Evolutionary conservation across 2,329 filamentous ascomycete genomes (phyloP), one percentile per base, ranked within the genome.

Genomic region (Waltergamsia citrina): DNA sequence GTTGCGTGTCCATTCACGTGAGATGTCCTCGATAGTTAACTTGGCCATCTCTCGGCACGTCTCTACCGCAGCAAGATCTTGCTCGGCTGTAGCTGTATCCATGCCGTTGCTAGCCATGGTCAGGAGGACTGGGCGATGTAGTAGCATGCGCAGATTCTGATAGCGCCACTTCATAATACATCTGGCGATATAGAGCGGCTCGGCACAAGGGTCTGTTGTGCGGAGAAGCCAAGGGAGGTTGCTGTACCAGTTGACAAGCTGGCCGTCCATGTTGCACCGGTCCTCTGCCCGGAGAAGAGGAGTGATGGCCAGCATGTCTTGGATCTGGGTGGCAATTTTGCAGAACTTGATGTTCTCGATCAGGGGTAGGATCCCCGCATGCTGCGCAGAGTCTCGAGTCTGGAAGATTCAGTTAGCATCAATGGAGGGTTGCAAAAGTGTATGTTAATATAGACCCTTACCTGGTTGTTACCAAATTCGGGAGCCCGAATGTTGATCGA

Each of bases 121-220:
- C 6, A 88, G 67, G 2, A 90, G 65, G 0, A 81, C 76, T 0
- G 83, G 82, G 3, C 84, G 69, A 52, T 87, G 79, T 16, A 88
- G 71, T 2, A 88, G 69, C 57, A 87, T 81, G 30, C 82, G 78
- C 30, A 86, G 69, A 45, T 85, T 86, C 49, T 84, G 78, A 50
- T 84, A 88, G 11, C 83, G 72, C 84, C 83, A 88, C 53, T 84
- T 82, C 78, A 87, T 85, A 45, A 87, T 72, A 41, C 76, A 76
- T 33, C 82, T 71, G 1, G 79, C 74, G 32, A 81, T 79, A 41
- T 75, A 76, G 14, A 87, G 69, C 3, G 79, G 74, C 43, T 84
- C 78, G 0, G 80, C 76, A 48, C 79, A 84, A 8, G 78, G 73
- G 36, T 85, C 77, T 9, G 63, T 71, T 15, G 74, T 71, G 43